Evolutionary conservation across 495 filamentous ascomycete genomes (phyloP).

Genomic region (Penicillium parvum): DNA sequence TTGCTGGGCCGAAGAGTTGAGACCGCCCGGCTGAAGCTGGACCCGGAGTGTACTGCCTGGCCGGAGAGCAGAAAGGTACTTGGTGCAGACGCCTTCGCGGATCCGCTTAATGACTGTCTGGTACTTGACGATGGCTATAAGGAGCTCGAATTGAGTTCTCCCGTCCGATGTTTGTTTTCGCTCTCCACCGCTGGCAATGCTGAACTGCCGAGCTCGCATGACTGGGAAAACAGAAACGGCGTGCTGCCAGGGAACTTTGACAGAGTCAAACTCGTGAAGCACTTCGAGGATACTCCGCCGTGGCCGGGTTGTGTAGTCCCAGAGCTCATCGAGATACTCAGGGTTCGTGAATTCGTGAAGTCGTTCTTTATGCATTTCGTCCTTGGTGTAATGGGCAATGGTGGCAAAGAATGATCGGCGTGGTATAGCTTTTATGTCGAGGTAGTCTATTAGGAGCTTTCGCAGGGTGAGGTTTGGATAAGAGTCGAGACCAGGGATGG

Average conservation of each 20-base stretch:
- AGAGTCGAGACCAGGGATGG: conserved; percentile 39
- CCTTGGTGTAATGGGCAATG: conserved; percentile 66
- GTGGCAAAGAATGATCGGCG: conserved; percentile 77
- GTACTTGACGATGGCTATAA: conserved; percentile 91
- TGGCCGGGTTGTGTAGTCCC: conserved; percentile 91
- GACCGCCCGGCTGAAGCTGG: conserved; percentile 52
- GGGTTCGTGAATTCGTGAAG: conserved; percentile 76
- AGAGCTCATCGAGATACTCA: conserved; percentile 79
- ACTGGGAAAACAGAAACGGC: conserved; percentile 66
- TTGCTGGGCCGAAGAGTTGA: conserved; percentile 46
- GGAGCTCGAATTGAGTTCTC: conserved; percentile 60
- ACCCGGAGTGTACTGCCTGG: conserved; percentile 55
- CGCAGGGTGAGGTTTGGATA: conserved; percentile 61
- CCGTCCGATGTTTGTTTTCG: conserved; percentile 37
- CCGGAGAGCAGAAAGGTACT: conserved; percentile 66
- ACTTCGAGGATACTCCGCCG: conserved; percentile 89
- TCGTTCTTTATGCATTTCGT: conserved; percentile 72
- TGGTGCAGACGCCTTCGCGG: conserved; percentile 83
- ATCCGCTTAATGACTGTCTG: conserved; percentile 81
- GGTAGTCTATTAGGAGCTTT: conserved; percentile 68
- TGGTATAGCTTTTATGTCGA: conserved; percentile 87
- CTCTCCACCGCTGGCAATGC: conserved; percentile 71
- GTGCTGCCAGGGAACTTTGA: conserved; percentile 74
- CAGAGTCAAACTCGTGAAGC: conserved; percentile 79
- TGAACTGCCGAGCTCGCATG: conserved; percentile 79